Base-by-base conservation (phyloP, 2,329 filamentous ascomycete genomes). In the Microsporum ferrugineum region DNA sequence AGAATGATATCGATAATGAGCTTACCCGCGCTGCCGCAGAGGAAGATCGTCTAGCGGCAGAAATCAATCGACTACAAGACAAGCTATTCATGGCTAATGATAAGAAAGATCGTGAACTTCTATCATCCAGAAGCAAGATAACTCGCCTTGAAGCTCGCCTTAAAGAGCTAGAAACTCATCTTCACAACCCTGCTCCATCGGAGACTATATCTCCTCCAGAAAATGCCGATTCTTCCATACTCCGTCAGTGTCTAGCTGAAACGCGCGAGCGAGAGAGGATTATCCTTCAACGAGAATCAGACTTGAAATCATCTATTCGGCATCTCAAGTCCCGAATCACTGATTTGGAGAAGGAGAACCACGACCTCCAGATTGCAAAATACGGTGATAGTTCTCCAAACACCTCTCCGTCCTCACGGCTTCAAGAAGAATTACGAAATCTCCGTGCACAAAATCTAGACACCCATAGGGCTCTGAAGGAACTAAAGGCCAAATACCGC, bases 261-360 rank as follows among this genome's bases (percentile, higher is more conserved):
- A 81, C 85, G 3, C 81, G 85, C n/a, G 80, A 84, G 68, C 86
- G 84, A 65, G 87, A 89, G 66, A 79, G 82, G 14, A 80, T 84
- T 17, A 80, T 84, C 58, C 73, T 86, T 34, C 82, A 88, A 66
- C 83, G 84, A n/a, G 87, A 89, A 68, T 76, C 80, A 7, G 72
- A 81, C 5, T 82, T 87, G 65, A 87, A 84, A 66, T 82, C 86
- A 34, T 75, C 77, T 1, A 78, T 87, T 62, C 85, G 85, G 62
- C 76, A 78, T 23, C 80, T 88, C 62, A 88, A 87, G 70, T 79
- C 81, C 56, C 82, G 86, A 61, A 80, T 89, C 57, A 77, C 80
- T 1, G 83, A 88, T 39, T 79, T 90, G 14, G 87, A 89, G 69
- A 81, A 81, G 45, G 82, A 86, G 62, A 77, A 86, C 3, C 85